phyloP scores from a whole-genome alignment of 2,329 filamentous ascomycete genomes.

The Hypoxylon sp. region DNA sequence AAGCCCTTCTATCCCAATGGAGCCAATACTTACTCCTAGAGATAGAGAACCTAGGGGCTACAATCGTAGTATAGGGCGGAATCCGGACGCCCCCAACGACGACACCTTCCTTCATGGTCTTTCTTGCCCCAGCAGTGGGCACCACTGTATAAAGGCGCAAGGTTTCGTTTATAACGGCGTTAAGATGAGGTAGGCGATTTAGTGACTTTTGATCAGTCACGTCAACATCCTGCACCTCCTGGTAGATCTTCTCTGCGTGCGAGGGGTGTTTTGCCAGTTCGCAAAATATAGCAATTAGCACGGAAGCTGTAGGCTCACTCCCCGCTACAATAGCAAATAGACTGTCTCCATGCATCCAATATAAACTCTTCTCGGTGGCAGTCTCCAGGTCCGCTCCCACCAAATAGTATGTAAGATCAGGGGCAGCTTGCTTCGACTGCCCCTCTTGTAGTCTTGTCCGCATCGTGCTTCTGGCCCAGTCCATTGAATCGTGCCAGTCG shows the following conservation, averaged over 20 bases:
- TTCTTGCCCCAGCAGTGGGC: constrained; percentile 43
- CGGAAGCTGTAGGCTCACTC: constrained; percentile 42
- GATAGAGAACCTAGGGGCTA: neutral
- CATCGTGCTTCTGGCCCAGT: neutral
- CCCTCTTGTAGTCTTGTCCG: neutral
- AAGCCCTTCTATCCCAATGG: neutral
- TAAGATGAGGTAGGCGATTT: constrained; percentile 45
- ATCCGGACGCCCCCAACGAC: neutral
- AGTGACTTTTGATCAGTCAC: constrained; percentile 41
- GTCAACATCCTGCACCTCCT: constrained; percentile 36
- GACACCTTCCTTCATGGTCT: constrained; percentile 39
- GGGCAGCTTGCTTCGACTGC: neutral
- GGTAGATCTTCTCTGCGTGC: constrained; percentile 1
- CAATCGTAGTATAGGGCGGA: neutral
- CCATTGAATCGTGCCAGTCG: constrained; percentile 1
- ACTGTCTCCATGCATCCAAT: neutral
- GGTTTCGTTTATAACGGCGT: constrained; percentile 47
- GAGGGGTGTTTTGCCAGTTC: constrained; percentile 36
- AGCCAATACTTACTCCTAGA: neutral
- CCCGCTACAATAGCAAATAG: constrained; percentile 1
- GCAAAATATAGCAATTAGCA: constrained; percentile 42
- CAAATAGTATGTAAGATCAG: neutral
- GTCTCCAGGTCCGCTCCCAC: neutral
- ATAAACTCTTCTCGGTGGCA: neutral
- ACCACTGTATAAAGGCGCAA: constrained; percentile 48